Evolutionary conservation across 441 rosid species (phyloP), one percentile per base, ranked within the genome.

Genomic region (Populus trichocarpa): DNA sequence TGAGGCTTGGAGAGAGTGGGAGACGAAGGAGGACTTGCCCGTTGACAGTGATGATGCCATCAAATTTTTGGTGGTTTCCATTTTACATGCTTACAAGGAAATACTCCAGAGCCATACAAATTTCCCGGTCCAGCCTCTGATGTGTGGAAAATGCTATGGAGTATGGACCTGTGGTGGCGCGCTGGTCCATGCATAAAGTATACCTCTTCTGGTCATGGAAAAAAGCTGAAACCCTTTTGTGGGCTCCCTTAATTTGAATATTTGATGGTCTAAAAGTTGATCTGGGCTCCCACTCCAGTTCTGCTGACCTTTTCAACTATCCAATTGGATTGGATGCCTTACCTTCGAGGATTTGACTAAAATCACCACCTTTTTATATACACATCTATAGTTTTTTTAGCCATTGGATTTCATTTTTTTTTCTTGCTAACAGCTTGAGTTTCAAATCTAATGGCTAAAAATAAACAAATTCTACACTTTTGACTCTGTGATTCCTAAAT

Each of bases 61-160:
- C 82, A 26, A 33, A 26, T 22, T 35, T 82, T 36, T 5, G 23
- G 84, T 81, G 88, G 87, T 69, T 71, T 72, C 76, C 78, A 64
- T 79, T 80, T 59, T 3, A 2, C 38, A 6, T 8, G 14, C 4
- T 11, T 0, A 20, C 14, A 7, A 22, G 61, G 16, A 72, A 40
- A 2, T 36, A 66, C n/a, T 65, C 5, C 5, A 36, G 30, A 79
- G 77, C 80, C 80, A 79, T 71, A 76, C 70, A 71, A 69, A 23
- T 64, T n/a, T 25, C 42, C 6, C 8, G 3, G 46, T 13, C 30
- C 20, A 23, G 38, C n/a, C 36, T 12, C 11, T 9, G 30, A 9
- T 2, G 3, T 10, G 16, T 25, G 26, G 26, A 50, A 25, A 42
- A 40, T 40, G 35, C 33, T 28, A 61, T 32, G 13, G 7, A 6